These are phyloP conservation scores for Penicillium samsonianum DNA, from an alignment of 495 filamentous ascomycete species.

Conservation along the genomic window DNA sequence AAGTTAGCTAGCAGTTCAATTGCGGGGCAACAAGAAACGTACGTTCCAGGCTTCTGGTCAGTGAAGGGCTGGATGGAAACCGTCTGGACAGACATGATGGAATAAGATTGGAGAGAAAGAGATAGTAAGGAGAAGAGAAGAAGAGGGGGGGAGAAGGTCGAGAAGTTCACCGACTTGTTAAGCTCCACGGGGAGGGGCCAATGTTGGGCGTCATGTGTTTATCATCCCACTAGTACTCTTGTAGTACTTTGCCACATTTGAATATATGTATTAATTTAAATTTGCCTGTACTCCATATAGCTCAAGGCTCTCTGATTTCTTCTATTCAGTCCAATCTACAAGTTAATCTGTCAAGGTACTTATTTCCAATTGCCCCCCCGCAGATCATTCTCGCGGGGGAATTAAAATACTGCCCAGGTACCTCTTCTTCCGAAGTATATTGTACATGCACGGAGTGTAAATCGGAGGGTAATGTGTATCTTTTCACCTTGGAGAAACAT, in stretches of 20 bases:
- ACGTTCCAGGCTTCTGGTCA: constrained; percentile 99
- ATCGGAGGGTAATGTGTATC: background rate
- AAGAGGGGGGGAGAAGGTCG: background rate
- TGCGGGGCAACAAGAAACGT: constrained; percentile 46
- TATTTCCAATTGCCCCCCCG: constrained; percentile 3
- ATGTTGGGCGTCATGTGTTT: constrained; percentile 31
- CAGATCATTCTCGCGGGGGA: constrained; percentile 6
- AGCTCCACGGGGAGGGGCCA: constrained; percentile 21
- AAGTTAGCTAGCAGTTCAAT: constrained; percentile 27
- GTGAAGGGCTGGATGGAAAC: constrained; percentile 82
- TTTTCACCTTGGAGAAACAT: background rate
- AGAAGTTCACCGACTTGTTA: constrained; percentile 32
- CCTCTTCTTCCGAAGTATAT: no score
- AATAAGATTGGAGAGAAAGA: constrained; percentile 14
- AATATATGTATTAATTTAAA: background rate
- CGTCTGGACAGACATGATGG: constrained; percentile 16
- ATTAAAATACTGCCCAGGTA: no score
- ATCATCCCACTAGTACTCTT: constrained; percentile 26
- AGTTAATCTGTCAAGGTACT: background rate
- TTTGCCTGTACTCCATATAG: background rate
- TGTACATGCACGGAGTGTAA: background rate
- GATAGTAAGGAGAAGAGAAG: constrained; percentile 12
- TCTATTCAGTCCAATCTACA: background rate
- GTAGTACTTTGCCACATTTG: background rate
- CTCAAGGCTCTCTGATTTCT: background rate